Conservation (phyloP, 164 flowering plant species). For the Annona cherimola region DNA sequence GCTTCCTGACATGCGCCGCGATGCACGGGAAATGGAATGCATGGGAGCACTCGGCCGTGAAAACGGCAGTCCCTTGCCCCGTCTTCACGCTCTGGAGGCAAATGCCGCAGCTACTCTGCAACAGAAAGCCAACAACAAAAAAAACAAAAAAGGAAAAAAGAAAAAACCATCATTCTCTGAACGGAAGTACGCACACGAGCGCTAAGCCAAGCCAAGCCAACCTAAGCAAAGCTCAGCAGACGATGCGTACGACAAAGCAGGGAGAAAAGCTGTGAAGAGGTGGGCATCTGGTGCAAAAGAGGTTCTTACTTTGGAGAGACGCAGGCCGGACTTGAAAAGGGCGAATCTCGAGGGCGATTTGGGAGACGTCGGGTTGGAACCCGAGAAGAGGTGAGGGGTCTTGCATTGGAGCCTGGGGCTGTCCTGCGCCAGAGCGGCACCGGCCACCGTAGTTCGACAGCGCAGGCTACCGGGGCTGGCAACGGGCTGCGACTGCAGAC, state of each 20-base stretch:
- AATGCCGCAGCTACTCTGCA: conserved; percentile 81
- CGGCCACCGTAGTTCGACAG: conserved; percentile 20
- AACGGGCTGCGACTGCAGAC: conserved; percentile 33
- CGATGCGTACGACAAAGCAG: conserved; percentile 9
- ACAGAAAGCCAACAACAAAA: too few relatives aligned
- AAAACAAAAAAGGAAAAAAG: background rate
- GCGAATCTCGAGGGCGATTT: conserved; percentile 73
- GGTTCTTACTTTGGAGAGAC: conserved; percentile 55
- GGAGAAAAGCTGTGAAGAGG: background rate
- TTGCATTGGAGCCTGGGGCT: conserved; percentile 2
- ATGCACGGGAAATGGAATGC: conserved; percentile 92
- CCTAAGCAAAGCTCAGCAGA: background rate
- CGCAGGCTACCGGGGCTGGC: conserved; percentile 25
- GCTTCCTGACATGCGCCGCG: conserved; percentile 57
- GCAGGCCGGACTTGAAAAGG: conserved; percentile 63
- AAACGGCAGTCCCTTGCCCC: conserved; percentile 84
- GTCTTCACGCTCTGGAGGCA: conserved; percentile 79
- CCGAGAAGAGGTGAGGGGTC: conserved; percentile 19
- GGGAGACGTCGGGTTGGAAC: conserved; percentile 61
- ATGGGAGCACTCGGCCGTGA: conserved; percentile 88
- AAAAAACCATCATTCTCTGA: conserved; percentile 5
- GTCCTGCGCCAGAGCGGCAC: background rate
- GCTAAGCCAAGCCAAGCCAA: background rate
- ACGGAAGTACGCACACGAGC: conserved; percentile 8
- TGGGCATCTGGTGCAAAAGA: too few relatives aligned